Evolutionary conservation across 2,329 filamentous ascomycete species (phyloP), one percentile per base, ranked within the genome.

Genomic region (Trichoderma sp.): DNA sequence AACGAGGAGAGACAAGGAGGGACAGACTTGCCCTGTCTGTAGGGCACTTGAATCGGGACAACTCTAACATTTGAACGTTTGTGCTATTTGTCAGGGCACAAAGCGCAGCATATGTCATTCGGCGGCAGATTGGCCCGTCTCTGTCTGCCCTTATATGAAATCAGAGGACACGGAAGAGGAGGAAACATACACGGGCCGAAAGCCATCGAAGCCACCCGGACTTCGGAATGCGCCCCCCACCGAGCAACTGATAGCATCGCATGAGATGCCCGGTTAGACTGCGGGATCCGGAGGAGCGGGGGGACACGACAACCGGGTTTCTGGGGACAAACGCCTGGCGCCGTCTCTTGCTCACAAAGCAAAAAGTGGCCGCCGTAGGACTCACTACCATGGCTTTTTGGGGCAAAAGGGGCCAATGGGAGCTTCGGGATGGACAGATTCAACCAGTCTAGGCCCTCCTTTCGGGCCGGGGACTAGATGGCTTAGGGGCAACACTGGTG

Each of bases 261-360:
- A 69, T 53, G 51, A 61, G 39, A 53, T 53, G 39, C 36, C 28
- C 34, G 26, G 39, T 53, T 26, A 32, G 47, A 47, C 63, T 21
- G 47, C 43, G 63, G 63, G 34, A 58, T n/a, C 57, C 57, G 66
- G 39, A 70, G 39, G 28, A 70, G 21, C 36, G 28, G 24, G 64
- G 36, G 57, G 66, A 21, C 66, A 53, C 21, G 57, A 47, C 57
- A 70, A 70, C 66, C 66, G 66, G 66, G 57, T 70, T 51, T 70
- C 66, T 62, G 66, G 66, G 30, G 36, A 53, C 43, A 47, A 7
- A 36, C 26, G 53, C 36, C 24, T 61, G 53, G 30, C 65, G 51
- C 30, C 11, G n/a, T 43, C 39, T 43, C 18, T 47, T 21, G 36
- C n/a, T 36, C 56, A 53, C 26, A 39, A 34, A 30, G 28, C 26